Conservation (phyloP, 768 basidiomycete genomes). For the Suillus occidentalis region DNA sequence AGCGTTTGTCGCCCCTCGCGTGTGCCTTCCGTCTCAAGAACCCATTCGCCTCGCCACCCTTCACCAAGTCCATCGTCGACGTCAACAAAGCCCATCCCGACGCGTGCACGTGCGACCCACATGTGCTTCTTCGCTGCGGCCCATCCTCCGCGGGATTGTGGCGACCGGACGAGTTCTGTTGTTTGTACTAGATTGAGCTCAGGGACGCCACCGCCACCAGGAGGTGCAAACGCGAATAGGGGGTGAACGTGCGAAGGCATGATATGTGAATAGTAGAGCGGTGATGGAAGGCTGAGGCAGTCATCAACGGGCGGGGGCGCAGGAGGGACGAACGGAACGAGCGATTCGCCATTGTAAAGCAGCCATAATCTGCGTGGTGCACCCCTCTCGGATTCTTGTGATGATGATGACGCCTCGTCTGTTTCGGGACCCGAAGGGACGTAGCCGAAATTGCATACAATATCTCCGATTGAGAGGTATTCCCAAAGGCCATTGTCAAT, state of each 20-base stretch:
- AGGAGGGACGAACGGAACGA: conserved; percentile 63
- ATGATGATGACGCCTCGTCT: conserved; percentile 21
- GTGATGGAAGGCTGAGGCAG: conserved; percentile 66
- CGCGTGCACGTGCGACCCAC: conserved; percentile 61
- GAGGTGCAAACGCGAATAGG: conserved; percentile 27
- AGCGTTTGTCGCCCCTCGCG: conserved; percentile 58
- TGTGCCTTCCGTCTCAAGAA: conserved; percentile 79
- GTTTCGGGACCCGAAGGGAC: conserved; percentile 47
- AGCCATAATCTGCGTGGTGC: conserved; percentile 56
- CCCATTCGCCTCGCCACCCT: conserved; percentile 79
- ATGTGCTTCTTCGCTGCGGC: conserved; percentile 60
- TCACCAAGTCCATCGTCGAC: conserved; percentile 48
- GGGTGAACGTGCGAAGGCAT: conserved; percentile 36
- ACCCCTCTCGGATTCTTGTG: conserved; percentile 17
- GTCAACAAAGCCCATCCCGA: conserved; percentile 36
- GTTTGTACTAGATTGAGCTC: conserved; percentile 47
- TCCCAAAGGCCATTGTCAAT: conserved; percentile 68
- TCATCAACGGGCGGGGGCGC: conserved; percentile 49
- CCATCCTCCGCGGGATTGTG: conserved; percentile 59
- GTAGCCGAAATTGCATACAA: conserved; percentile 81
- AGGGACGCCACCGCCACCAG: conserved; percentile 36
- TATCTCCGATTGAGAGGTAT: conserved; percentile 73
- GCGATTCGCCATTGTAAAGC: conserved; percentile 63
- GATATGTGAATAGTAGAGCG: conserved; percentile 76
- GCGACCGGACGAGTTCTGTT: conserved; percentile 48